These are phyloP conservation scores for Paramecium caudatum DNA, from an alignment of 73 alveolate species.

Conservation along the genomic window DNA sequence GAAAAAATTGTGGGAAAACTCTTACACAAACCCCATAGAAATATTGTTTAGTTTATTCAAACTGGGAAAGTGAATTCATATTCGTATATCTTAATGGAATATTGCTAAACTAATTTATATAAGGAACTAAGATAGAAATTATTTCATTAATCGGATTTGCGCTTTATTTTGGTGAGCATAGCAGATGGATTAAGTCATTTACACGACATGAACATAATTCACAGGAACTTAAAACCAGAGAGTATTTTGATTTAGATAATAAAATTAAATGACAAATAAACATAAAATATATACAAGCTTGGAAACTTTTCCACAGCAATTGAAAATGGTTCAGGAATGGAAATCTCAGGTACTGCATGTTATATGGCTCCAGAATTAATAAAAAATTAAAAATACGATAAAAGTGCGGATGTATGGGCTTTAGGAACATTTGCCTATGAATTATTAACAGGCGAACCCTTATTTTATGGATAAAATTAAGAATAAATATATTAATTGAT, in stretches of 20 bases:
- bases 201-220: conserved; percentile 26
- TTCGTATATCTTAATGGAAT: conserved; percentile 63
- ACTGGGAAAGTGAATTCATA: not conserved
- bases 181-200: conserved; percentile 44
- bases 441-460: conserved; percentile 89
- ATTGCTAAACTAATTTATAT: conserved; percentile 23
- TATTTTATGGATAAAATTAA: not conserved
- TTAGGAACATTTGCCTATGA: conserved; percentile 97
- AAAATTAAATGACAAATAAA: not conserved
- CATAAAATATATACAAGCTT: not conserved
- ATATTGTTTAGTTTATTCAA: not conserved
- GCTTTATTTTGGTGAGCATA: not conserved
- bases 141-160: not conserved
- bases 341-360: conserved; percentile 98
- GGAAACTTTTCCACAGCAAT: conserved; percentile 51
- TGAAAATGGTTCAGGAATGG: not conserved
- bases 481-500: not conserved
- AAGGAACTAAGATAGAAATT: conserved; percentile 16
- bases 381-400: conserved; percentile 93
- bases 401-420: conserved; percentile 97
- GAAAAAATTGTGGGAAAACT: not conserved
- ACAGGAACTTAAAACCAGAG: conserved; percentile 73
- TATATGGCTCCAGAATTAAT: conserved; percentile 98
- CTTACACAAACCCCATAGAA: not conserved
- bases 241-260: conserved; percentile 52